phyloP scores from a whole-genome alignment of 352 stramenopile genomes.

The Plasmopara muralis region DNA sequence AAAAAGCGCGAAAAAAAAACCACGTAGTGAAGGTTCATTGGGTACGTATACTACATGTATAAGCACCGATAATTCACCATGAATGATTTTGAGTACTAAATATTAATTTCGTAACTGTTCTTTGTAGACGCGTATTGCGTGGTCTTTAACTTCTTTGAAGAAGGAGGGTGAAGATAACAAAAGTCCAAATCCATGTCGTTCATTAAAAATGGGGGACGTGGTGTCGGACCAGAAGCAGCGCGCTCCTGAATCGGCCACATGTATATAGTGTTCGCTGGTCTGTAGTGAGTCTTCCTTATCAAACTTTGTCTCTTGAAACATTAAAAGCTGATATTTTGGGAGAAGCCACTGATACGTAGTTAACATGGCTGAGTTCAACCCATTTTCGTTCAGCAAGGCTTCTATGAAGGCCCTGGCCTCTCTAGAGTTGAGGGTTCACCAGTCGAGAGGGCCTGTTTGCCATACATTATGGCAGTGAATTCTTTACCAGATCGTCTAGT shows the following conservation, averaged over 20 bases:
- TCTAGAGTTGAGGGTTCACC: constrained; percentile 4
- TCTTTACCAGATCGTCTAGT: background rate
- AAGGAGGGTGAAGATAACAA: constrained; percentile 10
- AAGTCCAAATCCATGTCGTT: constrained; percentile 7
- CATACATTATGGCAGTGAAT: background rate
- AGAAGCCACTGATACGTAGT: constrained; percentile 11
- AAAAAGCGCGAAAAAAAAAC: background rate
- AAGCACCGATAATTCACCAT: background rate
- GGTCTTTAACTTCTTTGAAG: constrained; percentile 8
- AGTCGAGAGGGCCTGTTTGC: background rate
- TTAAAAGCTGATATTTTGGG: constrained; percentile 8
- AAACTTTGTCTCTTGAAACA: constrained; percentile 21
- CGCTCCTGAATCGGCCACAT: constrained; percentile 9
- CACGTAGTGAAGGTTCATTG: constrained; percentile 2
- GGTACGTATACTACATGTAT: constrained; percentile 14
- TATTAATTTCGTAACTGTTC: constrained; percentile 10
- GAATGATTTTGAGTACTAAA: constrained; percentile 10
- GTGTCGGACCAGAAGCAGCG: constrained; percentile 15
- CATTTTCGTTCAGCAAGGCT: constrained; percentile 19
- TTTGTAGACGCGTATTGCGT: constrained; percentile 4
- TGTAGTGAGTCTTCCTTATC: constrained; percentile 9
- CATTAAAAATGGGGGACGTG: constrained; percentile 9
- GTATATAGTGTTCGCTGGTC: constrained; percentile 11
- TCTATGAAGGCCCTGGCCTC: constrained; percentile 4
- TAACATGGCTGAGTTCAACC: constrained; percentile 3